Percentiles rank a stretch among this genome's conserved stretches.
These are phyloP conservation scores for Eucommia ulmoides DNA, from an alignment of 257 asterid species.

Conservation along the genomic window DNA sequence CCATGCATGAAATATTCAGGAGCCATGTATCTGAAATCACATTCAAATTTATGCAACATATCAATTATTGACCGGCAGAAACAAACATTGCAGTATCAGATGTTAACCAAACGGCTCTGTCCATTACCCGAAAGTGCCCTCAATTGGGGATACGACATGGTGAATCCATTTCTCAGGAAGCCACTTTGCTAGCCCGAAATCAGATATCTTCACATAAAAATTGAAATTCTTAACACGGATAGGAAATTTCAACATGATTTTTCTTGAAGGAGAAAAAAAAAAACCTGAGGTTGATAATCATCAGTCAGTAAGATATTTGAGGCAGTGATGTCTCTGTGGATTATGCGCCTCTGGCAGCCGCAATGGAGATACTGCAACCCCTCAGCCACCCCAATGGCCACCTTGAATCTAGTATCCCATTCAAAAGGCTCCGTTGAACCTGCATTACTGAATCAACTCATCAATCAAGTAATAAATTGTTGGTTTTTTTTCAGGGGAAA, in stretches of 20 bases:
- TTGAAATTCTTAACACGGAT: not conserved
- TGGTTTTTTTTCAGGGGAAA: too few species aligned
- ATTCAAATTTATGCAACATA: not conserved
- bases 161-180: constrained; percentile 86
- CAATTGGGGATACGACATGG: constrained; percentile 90
- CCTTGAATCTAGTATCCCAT: constrained; percentile 61
- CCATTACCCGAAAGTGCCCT: constrained; percentile 91
- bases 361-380: constrained; percentile 78
- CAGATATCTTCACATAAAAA: constrained; percentile 63
- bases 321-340: constrained; percentile 92
- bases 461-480: too few species aligned
- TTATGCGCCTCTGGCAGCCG: constrained; percentile 71
- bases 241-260: too few species aligned
- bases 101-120: not conserved
- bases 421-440: constrained; percentile 42
- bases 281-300: constrained; percentile 76
- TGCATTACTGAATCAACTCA: constrained; percentile 26
- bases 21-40: constrained; percentile 70
- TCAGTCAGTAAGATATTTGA: constrained; percentile 79
- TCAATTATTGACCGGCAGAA: not conserved
- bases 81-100: not conserved
- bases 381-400: constrained; percentile 75
- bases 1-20: constrained; percentile 99
- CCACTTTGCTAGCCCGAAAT: constrained; percentile 94
- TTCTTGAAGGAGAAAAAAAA: not conserved